phyloP scores from a whole-genome alignment of 495 filamentous ascomycete species.

The Aspergillus haitiensis region DNA sequence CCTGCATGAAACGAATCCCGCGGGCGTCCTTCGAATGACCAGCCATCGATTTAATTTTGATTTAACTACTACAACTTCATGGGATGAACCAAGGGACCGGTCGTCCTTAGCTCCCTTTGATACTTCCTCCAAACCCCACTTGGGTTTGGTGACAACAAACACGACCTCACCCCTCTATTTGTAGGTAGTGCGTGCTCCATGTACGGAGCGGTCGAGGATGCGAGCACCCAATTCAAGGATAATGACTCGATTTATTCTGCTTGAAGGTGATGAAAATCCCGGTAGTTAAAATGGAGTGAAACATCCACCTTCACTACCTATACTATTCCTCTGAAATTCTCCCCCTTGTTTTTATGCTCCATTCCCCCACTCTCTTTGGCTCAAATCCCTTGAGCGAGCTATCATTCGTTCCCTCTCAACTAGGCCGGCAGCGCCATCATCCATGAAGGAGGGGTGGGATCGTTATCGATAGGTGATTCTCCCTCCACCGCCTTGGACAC shows the following conservation, averaged over 20 bases:
- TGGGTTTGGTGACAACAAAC: constrained; percentile 22
- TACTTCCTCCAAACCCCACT: constrained; percentile 20
- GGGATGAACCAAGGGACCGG: constrained; percentile 23
- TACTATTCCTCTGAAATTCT: no score
- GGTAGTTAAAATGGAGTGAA: no score
- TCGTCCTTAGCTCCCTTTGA: constrained; percentile 18
- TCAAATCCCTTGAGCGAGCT: no score
- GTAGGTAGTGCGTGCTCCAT: neutral
- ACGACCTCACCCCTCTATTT: neutral
- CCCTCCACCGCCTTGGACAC: constrained; percentile 12
- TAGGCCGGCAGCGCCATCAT: neutral
- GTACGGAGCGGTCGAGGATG: neutral
- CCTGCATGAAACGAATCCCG: constrained; percentile 2
- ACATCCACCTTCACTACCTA: no score
- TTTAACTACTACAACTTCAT: constrained; percentile 4
- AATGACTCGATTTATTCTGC: neutral
- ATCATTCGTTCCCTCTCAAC: constrained; percentile 14
- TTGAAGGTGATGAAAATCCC: no score
- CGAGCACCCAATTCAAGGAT: neutral
- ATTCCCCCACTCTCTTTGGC: no score
- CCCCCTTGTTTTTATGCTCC: no score
- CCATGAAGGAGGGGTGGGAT: constrained; percentile 28
- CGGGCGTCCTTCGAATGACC: constrained; percentile 1
- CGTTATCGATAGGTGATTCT: constrained; percentile 33
- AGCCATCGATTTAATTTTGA: constrained; percentile 13